These are phyloP conservation scores for Fomitopsis schrenkii DNA, from an alignment of 1,284 basidiomycete genomes.

Conservation along the genomic window DNA sequence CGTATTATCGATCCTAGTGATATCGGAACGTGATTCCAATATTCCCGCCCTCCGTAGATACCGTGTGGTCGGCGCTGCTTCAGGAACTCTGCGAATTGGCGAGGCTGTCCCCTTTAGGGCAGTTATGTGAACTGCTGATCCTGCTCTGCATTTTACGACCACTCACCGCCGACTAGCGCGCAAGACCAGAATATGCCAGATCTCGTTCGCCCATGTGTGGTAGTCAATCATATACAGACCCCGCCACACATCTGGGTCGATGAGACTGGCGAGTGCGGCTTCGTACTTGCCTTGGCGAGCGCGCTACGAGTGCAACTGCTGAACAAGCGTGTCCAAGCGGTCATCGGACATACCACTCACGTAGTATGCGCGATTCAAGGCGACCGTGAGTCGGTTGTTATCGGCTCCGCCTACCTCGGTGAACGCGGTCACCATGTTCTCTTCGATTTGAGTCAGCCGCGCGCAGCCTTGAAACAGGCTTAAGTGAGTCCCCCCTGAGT, in stretches of 20 bases:
- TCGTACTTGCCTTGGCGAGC: slow-evolving; percentile 67
- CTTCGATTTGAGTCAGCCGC: slow-evolving; percentile 59
- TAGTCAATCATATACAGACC: slow-evolving; percentile 62
- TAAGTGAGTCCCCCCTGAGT: neutral
- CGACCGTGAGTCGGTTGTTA: slow-evolving; percentile 56
- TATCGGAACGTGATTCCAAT: slow-evolving; percentile 36
- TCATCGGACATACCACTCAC: slow-evolving; percentile 31
- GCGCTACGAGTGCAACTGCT: slow-evolving; percentile 35
- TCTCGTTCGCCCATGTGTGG: slow-evolving; percentile 61
- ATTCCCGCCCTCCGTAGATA: slow-evolving; percentile 48
- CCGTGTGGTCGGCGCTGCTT: slow-evolving; percentile 53
- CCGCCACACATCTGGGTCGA: slow-evolving; percentile 68
- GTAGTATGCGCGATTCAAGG: slow-evolving; percentile 60
- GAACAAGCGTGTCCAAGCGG: neutral
- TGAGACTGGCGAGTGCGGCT: slow-evolving; percentile 54
- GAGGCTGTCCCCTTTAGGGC: slow-evolving; percentile 51
- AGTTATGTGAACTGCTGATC: neutral
- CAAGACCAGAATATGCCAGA: slow-evolving; percentile 72
- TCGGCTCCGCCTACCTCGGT: slow-evolving; percentile 52
- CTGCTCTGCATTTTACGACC: no score
- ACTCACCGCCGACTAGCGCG: slow-evolving; percentile 64
- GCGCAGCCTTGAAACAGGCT: slow-evolving; percentile 50
- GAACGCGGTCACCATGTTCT: slow-evolving; percentile 66
- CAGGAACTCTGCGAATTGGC: slow-evolving; percentile 60
- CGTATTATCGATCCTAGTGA: slow-evolving; percentile 46